Evolutionary conservation across 2,329 filamentous ascomycete species (phyloP), one percentile per base, ranked within the genome.

Genomic region (Seiridium cupressi): DNA sequence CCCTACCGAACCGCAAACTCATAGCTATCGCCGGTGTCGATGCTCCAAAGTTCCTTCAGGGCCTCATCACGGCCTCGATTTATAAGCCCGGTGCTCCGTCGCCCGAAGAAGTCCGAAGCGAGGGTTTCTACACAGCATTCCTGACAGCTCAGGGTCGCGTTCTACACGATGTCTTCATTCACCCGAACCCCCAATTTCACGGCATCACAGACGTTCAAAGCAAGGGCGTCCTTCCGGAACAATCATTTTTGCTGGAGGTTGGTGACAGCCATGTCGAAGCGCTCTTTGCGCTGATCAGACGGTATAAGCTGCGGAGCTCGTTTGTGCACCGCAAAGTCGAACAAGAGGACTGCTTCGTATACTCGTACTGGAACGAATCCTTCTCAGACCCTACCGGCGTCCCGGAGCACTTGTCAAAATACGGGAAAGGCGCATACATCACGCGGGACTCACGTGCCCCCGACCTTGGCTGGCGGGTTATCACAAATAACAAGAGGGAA

Each of bases 161-260:
- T 8, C 79, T 97, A 48, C 86, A 94, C 77, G 95, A 99, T 76
- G 90, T 93, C 57, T 96, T 98, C 74, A 81, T 99, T 53, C 97
- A 97, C 79, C 89, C 88, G 0, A 77, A 85, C 64, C 69, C 76
- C 51, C 69, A 74, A 51, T 68, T 68, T 31, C 49, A 68, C 11
- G 60, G 57, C 48, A 67, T 68, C 26, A 67, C 65, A 7, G 62
- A 62, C 61, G 51, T 65, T 65, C 57, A 62, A 10, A 13, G 51
- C 10, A 59, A 57, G 9, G 57, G 44, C n/a, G 7, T 64, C 46
- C 38, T 68, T 63, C 49, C 75, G 68, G 59, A 69, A 4, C 76
- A 81, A 63, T 80, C 81, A 36, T 94, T 90, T 80, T 75, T 97
- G 61, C 82, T 99, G 61, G 95, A 99, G 71, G 90, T 93, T 10